Base-by-base conservation (phyloP, 2,329 filamentous ascomycete genomes). In the Claviceps sp. region DNA sequence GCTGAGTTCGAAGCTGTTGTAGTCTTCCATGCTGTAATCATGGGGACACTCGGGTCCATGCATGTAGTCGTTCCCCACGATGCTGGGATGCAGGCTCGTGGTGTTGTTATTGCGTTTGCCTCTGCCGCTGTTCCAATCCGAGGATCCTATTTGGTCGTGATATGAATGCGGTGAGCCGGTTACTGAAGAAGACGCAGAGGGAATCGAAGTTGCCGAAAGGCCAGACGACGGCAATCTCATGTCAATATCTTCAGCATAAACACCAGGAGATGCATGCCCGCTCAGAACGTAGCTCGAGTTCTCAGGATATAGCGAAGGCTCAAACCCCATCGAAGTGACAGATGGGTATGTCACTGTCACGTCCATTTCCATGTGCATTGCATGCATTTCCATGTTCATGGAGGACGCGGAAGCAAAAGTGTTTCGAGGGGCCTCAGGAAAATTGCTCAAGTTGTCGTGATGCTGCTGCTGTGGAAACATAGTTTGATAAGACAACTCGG, bases 91-190 rank as follows among this genome's bases (percentile, higher is more conserved):
- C 52, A 85, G 71, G 49, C 75, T 78, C 39, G 85, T 69, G 50
- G 75, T 75, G 50, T 64, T 61, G 19, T 72, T 26, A 14, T n/a
- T 34, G 44, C 26, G 14, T 26, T 37, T 75, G 50, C 62, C 60
- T 19, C 43, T 47, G 26, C 30, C 13, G 11, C 30, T 75, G 50
- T 63, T 66, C 79, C 81, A 86, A 54, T 81, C 78, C 46, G 80
- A 72, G 49, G 79, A 73, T 55, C 77, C 77, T 56, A 76, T 67
- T 58, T 78, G 77, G 52, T 76, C 75, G 60, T 78, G 75, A 56
- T 77, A 75, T 1, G 81, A 82, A 60, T 81, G 78, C 26, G 83
- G 83, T 22, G 83, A 87, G 52, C 81, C 81, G 56, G 82, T 77
- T 51, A 78, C 80, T 8, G 83, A 86, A 1, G 82, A 85, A 6